phyloP scores from a whole-genome alignment of 2,329 filamentous ascomycete species.

The Colletotrichum orchidophilum region DNA sequence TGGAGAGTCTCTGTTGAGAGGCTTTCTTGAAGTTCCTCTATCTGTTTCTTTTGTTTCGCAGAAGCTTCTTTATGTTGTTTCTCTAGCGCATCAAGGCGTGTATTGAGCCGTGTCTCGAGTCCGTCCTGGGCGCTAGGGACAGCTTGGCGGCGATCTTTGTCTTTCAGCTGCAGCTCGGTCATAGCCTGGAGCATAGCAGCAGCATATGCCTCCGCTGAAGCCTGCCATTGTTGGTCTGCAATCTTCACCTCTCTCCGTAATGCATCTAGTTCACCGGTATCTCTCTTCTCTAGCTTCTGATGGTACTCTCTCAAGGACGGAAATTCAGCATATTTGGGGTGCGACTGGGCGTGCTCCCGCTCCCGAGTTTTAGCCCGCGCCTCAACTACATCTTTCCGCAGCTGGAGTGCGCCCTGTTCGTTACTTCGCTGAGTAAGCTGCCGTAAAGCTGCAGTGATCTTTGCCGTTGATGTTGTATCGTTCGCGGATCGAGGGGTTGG shows the following conservation, averaged over 20 bases:
- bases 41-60: conserved; percentile 31
- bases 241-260: neutral
- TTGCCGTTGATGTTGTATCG: neutral
- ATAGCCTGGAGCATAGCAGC: conserved; percentile 8
- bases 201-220: neutral
- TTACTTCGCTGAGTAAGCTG: neutral
- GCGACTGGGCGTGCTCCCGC: neutral
- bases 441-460: conserved; percentile 10
- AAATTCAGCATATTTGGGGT: conserved; percentile 19
- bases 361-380: conserved; percentile 9
- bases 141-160: neutral
- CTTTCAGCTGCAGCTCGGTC: neutral
- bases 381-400: conserved; percentile 12
- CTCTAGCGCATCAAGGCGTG: conserved; percentile 23
- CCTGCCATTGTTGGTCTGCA: neutral
- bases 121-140: neutral
- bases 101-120: neutral
- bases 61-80: conserved; percentile 16
- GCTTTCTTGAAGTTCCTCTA: conserved; percentile 7
- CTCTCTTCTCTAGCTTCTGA: conserved; percentile 15
- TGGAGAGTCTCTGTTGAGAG: neutral
- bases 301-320: conserved; percentile 18
- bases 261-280: conserved; percentile 3
- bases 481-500: neutral
- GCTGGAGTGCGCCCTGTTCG: conserved; percentile 6